Evolutionary conservation across 2,329 filamentous ascomycete species (phyloP).

Genomic region (Nothophaeocryptopus gaeumannii): DNA sequence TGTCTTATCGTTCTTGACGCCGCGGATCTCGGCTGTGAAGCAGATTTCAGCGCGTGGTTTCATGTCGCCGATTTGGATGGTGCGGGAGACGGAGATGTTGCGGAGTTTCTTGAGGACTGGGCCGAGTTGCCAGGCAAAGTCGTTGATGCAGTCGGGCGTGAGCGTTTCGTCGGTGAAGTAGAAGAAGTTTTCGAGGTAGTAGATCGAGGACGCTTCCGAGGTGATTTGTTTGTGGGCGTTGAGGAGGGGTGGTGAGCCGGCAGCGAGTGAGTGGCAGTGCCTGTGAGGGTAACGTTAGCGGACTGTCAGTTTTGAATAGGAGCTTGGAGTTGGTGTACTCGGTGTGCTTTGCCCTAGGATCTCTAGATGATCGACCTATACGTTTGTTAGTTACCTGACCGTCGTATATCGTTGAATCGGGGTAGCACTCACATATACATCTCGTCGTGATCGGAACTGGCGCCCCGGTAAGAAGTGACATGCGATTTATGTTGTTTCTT

Average conservation of each 20-base stretch:
- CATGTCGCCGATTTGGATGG: constrained; percentile 4
- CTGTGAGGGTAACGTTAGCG: background rate
- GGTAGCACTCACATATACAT: no score
- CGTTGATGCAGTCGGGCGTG: background rate
- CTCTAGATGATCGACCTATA: no score
- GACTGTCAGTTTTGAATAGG: no score
- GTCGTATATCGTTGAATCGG: no score
- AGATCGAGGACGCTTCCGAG: constrained; percentile 9
- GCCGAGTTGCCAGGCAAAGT: constrained; percentile 1
- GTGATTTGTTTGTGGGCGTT: constrained; percentile 3
- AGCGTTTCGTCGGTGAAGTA: constrained; percentile 1
- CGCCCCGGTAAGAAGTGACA: no score
- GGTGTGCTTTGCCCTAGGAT: no score
- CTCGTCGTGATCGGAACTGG: no score
- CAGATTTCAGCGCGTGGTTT: background rate
- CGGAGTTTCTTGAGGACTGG: background rate
- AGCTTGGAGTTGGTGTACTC: no score
- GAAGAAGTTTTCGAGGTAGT: constrained; percentile 10
- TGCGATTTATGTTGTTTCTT: background rate
- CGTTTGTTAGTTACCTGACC: no score
- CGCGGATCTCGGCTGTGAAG: background rate
- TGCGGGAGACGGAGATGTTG: constrained; percentile 3
- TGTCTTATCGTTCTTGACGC: background rate
- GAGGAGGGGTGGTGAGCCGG: constrained; percentile 3
- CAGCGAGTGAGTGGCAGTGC: background rate